Conservation (phyloP, 2,329 filamentous ascomycete species). For the Pseudogymnoascus destructans region DNA sequence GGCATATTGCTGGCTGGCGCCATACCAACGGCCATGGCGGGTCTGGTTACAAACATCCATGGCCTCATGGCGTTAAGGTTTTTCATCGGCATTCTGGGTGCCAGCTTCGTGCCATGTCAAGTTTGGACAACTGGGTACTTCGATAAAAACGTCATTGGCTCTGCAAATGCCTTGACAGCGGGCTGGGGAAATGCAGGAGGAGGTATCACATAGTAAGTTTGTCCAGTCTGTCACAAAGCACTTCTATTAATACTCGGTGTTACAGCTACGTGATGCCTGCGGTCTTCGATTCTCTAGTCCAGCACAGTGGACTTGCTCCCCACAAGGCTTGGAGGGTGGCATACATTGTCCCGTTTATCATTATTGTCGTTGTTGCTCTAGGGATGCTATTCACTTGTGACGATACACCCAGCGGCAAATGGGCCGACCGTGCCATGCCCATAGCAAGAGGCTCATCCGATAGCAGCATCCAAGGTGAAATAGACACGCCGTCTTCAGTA, state of each 20-base stretch:
- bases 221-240: constrained; percentile 38
- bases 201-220: constrained; percentile 84
- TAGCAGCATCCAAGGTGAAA: constrained; percentile 24
- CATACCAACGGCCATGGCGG: constrained; percentile 70
- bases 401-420: constrained; percentile 72
- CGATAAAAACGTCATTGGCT: constrained; percentile 83
- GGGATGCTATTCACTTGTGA: constrained; percentile 60
- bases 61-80: constrained; percentile 64
- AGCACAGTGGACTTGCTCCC: constrained; percentile 42
- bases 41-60: constrained; percentile 53
- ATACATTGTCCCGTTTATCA: constrained; percentile 71
- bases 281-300: constrained; percentile 65
- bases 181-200: constrained; percentile 82
- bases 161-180: constrained; percentile 72
- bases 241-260: neutral
- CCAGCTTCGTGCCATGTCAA: constrained; percentile 72
- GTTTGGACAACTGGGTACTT: constrained; percentile 91
- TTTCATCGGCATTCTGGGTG: constrained; percentile 69
- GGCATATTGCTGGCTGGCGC: constrained; percentile 64
- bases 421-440: constrained; percentile 53
- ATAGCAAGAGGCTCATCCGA: constrained; percentile 16
- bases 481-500: constrained; percentile 38
- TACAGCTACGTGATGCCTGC: constrained; percentile 59
- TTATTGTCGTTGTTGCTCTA: constrained; percentile 55
- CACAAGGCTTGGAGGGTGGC: constrained; percentile 72